Evolutionary conservation across 352 stramenopile genomes (phyloP).

Genomic region (Aphanomyces cochlioides): DNA sequence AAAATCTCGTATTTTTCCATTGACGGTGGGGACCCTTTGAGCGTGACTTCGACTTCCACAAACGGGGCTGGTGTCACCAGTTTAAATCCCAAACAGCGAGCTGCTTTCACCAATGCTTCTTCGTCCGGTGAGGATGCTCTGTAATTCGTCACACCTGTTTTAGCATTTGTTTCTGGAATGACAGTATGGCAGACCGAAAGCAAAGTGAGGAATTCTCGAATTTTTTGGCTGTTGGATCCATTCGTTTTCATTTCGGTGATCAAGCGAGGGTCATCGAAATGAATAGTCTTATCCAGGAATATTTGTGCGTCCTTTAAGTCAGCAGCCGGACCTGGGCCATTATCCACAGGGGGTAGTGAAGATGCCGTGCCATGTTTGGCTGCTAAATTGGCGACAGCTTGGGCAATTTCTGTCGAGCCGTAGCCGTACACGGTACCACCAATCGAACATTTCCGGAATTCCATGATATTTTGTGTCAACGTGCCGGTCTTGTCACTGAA

Average conservation of each 20-base stretch:
- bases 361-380: not conserved
- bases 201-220: conserved; percentile 70
- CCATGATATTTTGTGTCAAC: conserved; percentile 98
- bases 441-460: conserved; percentile 91
- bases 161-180: conserved; percentile 55
- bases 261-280: conserved; percentile 68
- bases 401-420: conserved; percentile 73
- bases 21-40: conserved; percentile 37
- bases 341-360: not conserved
- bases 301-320: conserved; percentile 48
- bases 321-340: not conserved
- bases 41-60: conserved; percentile 49
- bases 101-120: conserved; percentile 89
- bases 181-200: conserved; percentile 75
- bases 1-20: conserved; percentile 56
- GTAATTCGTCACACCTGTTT: conserved; percentile 55
- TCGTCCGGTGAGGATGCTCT: conserved; percentile 91
- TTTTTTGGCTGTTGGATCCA: conserved; percentile 30
- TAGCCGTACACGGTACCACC: conserved; percentile 78
- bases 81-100: conserved; percentile 73
- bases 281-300: conserved; percentile 56
- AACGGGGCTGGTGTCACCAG: conserved; percentile 66
- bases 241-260: conserved; percentile 43
- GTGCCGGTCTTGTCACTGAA: conserved; percentile 99
- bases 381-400: conserved; percentile 44